Percentiles rank a stretch among this genome's conserved stretches.
phyloP scores from a whole-genome alignment of 106 monocot genomes.

The Allium fistulosum region DNA sequence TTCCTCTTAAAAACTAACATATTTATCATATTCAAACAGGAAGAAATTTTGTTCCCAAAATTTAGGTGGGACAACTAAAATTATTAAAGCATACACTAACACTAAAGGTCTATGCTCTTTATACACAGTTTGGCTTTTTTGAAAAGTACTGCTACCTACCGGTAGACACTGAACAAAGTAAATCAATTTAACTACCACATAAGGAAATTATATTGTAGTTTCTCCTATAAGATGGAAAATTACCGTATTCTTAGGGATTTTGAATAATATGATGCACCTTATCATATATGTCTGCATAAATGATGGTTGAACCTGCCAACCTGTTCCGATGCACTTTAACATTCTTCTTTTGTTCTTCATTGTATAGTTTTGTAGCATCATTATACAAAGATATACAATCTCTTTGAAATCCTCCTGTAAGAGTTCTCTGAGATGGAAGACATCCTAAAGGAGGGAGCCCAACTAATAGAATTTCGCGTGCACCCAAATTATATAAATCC shows the following conservation, averaged over 20 bases:
- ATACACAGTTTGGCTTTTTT: too few species aligned
- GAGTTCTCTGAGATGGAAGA: conserved; percentile 61
- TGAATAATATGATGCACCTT: conserved; percentile 27
- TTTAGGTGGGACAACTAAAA: too few species aligned
- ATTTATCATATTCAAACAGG: too few species aligned
- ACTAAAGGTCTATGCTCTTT: too few species aligned
- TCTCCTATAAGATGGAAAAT: not conserved
- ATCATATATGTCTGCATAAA: conserved; percentile 26
- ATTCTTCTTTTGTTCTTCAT: conserved; percentile 20
- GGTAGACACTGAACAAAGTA: too few species aligned
- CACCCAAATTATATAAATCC: conserved; percentile 37
- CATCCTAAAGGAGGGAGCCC: conserved; percentile 70
- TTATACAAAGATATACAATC: conserved; percentile 34
- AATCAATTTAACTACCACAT: too few species aligned
- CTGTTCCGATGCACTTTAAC: conserved; percentile 12
- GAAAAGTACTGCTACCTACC: too few species aligned
- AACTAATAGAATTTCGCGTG: conserved; percentile 26
- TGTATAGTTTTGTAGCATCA: conserved; percentile 33
- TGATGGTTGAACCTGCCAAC: conserved; percentile 10
- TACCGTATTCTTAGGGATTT: conserved; percentile 39
- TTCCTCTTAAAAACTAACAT: too few species aligned
- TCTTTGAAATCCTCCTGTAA: conserved; percentile 37
- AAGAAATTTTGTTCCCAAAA: too few species aligned
- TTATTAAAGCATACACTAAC: too few species aligned
- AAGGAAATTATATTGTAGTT: too few species aligned